These are phyloP conservation scores for Biancaea sappan DNA, from an alignment of 306 rosid species.

Conservation along the genomic window DNA sequence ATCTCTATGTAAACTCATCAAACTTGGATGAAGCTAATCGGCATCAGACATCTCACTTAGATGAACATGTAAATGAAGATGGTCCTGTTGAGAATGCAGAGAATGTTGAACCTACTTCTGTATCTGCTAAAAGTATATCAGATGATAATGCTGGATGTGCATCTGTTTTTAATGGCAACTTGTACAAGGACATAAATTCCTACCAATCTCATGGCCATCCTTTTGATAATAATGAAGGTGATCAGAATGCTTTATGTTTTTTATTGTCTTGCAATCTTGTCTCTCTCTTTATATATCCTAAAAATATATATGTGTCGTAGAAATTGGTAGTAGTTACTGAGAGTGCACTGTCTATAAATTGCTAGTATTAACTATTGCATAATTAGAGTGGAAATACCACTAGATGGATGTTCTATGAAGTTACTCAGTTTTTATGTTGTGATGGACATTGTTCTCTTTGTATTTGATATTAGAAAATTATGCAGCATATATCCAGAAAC, in stretches of 20 bases:
- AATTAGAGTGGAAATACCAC: not conserved
- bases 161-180: slow-evolving; percentile 52
- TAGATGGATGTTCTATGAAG: not conserved
- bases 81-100: slow-evolving; percentile 52
- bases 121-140: slow-evolving; percentile 55
- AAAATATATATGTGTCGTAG: not conserved
- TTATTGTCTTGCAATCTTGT: not conserved
- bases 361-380: not conserved
- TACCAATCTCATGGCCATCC: slow-evolving; percentile 49
- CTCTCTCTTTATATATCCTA: not conserved
- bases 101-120: slow-evolving; percentile 53
- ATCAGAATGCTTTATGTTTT: slow-evolving; percentile 14
- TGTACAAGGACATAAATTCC: slow-evolving; percentile 54
- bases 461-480: not conserved
- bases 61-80: slow-evolving; percentile 62
- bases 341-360: not conserved
- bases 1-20: slow-evolving; percentile 48
- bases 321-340: not conserved
- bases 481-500: not conserved
- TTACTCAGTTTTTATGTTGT: not conserved
- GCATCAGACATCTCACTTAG: slow-evolving; percentile 50
- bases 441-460: not conserved
- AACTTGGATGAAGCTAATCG: slow-evolving; percentile 48
- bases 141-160: slow-evolving; percentile 64
- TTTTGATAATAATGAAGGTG: slow-evolving; percentile 57